Conservation (phyloP, 345 rosid species). For the Melaleuca alternifolia region DNA sequence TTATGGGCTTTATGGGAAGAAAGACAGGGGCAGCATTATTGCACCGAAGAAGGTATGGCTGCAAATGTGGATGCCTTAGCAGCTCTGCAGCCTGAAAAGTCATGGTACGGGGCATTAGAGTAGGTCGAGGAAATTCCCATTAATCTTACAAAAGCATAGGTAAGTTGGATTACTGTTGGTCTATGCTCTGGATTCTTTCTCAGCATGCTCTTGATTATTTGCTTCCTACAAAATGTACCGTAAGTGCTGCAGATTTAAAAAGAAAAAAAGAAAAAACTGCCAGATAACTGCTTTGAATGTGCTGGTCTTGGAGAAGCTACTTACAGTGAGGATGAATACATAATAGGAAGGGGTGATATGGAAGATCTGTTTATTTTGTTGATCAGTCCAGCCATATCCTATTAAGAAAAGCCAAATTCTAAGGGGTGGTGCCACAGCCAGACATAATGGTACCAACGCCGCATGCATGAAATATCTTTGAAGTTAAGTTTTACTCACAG, state of each 20-base stretch:
- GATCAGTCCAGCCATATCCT: slow-evolving; percentile 87
- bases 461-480: background rate
- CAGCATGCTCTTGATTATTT: slow-evolving; percentile 59
- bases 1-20: slow-evolving; percentile 63
- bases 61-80: slow-evolving; percentile 80
- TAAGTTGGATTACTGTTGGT: slow-evolving; percentile 5
- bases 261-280: background rate
- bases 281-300: background rate
- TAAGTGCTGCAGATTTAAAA: background rate
- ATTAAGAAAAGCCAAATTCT: background rate
- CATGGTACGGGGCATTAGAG: background rate
- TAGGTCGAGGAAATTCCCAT: background rate
- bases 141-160: background rate
- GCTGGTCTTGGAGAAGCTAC: slow-evolving; percentile 9
- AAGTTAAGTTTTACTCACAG: slow-evolving; percentile 34
- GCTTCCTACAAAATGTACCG: slow-evolving; percentile 46
- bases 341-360: slow-evolving; percentile 88
- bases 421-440: background rate
- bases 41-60: slow-evolving; percentile 64
- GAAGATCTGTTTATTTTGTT: slow-evolving; percentile 86
- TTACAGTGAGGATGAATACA: slow-evolving; percentile 81
- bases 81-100: slow-evolving; percentile 74
- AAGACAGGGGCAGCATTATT: slow-evolving; percentile 54
- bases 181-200: slow-evolving; percentile 20
- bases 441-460: background rate